These are phyloP conservation scores for Dicorynia guianensis DNA, from an alignment of 306 rosid genomes.

Conservation along the genomic window DNA sequence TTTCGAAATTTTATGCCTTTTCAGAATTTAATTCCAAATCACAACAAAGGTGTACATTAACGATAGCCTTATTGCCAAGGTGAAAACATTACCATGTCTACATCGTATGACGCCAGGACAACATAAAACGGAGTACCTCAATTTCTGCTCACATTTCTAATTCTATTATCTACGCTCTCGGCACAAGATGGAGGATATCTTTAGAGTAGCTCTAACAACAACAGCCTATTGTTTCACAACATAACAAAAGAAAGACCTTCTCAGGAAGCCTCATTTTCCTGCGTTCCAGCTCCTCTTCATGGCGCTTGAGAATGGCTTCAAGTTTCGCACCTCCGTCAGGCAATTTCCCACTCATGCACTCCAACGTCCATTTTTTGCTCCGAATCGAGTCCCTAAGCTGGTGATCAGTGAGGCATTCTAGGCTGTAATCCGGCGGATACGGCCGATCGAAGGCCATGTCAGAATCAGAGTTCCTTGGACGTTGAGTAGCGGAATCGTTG, in stretches of 20 bases:
- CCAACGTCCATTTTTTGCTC: slow-evolving; percentile 33
- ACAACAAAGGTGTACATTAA: no score
- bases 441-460: slow-evolving; percentile 47
- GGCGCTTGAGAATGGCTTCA: slow-evolving; percentile 19
- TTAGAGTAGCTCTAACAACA: neutral
- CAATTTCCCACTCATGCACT: slow-evolving; percentile 1
- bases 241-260: slow-evolving; percentile 34
- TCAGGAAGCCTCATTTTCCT: slow-evolving; percentile 47
- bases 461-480: neutral
- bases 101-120: neutral
- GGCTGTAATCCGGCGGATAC: neutral
- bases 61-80: no score
- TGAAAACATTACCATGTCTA: neutral
- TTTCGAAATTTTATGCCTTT: no score
- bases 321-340: slow-evolving; percentile 69
- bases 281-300: slow-evolving; percentile 52
- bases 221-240: neutral
- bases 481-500: neutral
- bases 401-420: slow-evolving; percentile 29
- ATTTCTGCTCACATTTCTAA: neutral
- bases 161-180: neutral
- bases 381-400: slow-evolving; percentile 47
- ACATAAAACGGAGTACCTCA: neutral
- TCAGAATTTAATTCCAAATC: no score
- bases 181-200: neutral